Base-by-base conservation (phyloP, 805 yeast species). In the Trichomonascus vanleenenianus region DNA sequence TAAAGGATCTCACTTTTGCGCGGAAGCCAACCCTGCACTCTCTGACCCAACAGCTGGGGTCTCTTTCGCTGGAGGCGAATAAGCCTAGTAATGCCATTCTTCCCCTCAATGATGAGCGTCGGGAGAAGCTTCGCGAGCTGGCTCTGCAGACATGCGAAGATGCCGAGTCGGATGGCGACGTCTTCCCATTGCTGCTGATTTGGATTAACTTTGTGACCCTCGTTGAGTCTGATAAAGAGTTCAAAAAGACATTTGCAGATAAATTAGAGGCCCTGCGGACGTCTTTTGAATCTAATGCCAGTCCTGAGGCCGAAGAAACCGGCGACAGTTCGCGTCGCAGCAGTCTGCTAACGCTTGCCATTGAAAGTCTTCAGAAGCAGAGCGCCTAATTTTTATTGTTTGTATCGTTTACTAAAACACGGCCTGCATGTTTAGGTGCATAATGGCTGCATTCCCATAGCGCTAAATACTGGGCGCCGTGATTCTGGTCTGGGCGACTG, bases 1-100 rank as follows among this genome's bases (percentile, higher is more conserved):
- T 87, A 56, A 86, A 83, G 59, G 86, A 81, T 53, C 68, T 87
- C 16, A 48, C 50, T 20, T 30, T 45, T n/a, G 51, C 50, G 61
- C 79, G 52, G 54, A 55, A 56, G 14, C 43, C 56, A 50, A 52
- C 25, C 38, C 53, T 9, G 27, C 4, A 22, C 27, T 22, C 27
- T 4, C 27, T 22, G 7, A 22, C 27, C 8, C 27, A 22, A 22
- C 27, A 22, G n/a, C 19, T 19, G 25, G 25, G 19, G 14, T 15
- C 39, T 22, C 27, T 22, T 8, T 22, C 27, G 4, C 27, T 22
- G 7, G 27, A 22, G 27, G 27, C 4, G 8, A 8, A 22, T 4
- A n/a, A 16, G 16, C 14, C 35, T 32, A n/a, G 16, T 32, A 9
- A 32, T 16, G 15, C 18, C 35, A 32, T 16, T 14, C 4, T 32